Evolutionary conservation across 2,329 filamentous ascomycete species (phyloP), one percentile per base, ranked within the genome.

Genomic region (Aspergillus arachidicola): DNA sequence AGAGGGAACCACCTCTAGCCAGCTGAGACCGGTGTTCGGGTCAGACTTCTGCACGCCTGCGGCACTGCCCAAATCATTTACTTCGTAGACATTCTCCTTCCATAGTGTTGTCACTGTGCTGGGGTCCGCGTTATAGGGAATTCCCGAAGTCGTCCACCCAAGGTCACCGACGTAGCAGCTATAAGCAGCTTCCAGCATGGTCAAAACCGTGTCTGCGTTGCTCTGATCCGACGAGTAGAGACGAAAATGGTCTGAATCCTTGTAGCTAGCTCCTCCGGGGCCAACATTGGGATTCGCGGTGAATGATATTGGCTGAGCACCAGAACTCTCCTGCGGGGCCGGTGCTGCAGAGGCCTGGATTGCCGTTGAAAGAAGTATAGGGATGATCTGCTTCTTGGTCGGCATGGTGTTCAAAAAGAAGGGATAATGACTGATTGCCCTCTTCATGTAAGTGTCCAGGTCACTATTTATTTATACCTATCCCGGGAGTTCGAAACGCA

Each of bases 71-170:
- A 64, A 48, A 2, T 43, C 32, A 6, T 32, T n/a, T 4, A 62
- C 60, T 6, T 26, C 10, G 30, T 64, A 64, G 12, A 64, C 36
- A 26, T 64, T 64, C 53, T 64, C 63, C 60, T 64, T 64, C 50
- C 58, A 64, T 32, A 61, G 41, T 12, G 54, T 59, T 6, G 41
- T 41, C n/a, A 55, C 51, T 10, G 28, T 38, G 26, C 50, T 58
- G 28, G 46, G 36, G 28, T 64, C 38, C 23, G 50, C 51, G 36
- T 57, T 60, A 30, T 64, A 64, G 1, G 57, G 53, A 2, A 64
- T 57, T 1, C 57, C 63, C 1, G 57, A 57, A 1, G 60, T 59
- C 7, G 57, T 59, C 57, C 51, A 64, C 14, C 54, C 60, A 0
- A 64, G 53, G 32, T 60, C 57, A 4, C 46, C 61, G 1, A 64